Evolutionary conservation across 2,329 filamentous ascomycete species (phyloP), one percentile per base, ranked within the genome.

Genomic region (Arthroderma sp.): DNA sequence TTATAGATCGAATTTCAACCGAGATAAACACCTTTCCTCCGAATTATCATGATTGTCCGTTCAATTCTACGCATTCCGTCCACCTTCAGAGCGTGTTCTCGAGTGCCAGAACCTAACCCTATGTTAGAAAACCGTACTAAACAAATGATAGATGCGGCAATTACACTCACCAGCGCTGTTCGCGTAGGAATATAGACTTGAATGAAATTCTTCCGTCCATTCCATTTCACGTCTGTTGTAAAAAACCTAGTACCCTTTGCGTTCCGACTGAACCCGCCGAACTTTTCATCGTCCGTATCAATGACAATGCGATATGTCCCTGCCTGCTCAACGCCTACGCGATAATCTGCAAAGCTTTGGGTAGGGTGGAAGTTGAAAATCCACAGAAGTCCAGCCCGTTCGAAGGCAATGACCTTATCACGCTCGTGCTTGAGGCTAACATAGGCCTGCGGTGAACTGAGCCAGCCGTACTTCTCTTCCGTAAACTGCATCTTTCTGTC

Each of bases 321-420:
- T 3, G 82, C 68, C 15, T 78, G 71, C 42, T 96, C 86, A 34
- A 98, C 74, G 11, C 91, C 91, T 39, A 98, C 82, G 33, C 89
- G 79, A 63, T 95, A 98, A 65, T 96, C 91, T 7, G 82, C 81
- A 66, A 83, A 98, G 64, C 86, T 94, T 53, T 82, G 68, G 29
- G 76, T 77, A 0, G 85, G 80, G 61, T 96, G 81, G 73, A 96
- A 95, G 68, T 98, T 98, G 74, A 98, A 96, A 55, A 95, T 75
- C 72, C 88, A 98, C 7, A 98, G 71, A 47, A 94, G 68, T 0
- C 88, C 88, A 1, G 80, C 91, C 30, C 91, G 78, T 70, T 98
- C 91, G 61, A 95, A 98, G 3, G 94, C 88, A 52, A 98, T 78
- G 37, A 96, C 81, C 69, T 96, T 98, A 68, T 98, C 91, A 15